Conservation (phyloP, 345 rosid species). For the Trapa incisa region DNA sequence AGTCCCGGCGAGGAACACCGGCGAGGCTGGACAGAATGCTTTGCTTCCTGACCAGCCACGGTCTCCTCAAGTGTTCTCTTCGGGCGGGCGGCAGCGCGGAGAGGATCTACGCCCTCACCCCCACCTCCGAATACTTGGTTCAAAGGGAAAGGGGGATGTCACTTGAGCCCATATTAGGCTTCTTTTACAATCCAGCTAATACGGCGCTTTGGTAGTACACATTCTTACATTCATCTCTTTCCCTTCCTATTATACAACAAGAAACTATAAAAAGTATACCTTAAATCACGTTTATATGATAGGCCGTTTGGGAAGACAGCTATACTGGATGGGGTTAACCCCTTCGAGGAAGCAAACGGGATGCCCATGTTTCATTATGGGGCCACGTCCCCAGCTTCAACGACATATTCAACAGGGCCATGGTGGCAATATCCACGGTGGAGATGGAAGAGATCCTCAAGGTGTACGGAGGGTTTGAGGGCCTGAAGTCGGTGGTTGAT, state of each 20-base stretch:
- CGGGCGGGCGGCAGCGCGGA: background rate
- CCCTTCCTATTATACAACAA: background rate
- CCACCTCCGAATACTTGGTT: conserved; percentile 4
- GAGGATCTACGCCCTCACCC: conserved; percentile 9
- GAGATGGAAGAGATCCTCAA: conserved; percentile 4
- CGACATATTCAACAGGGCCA: conserved; percentile 6
- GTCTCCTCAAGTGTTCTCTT: background rate
- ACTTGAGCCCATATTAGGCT: conserved; percentile 4
- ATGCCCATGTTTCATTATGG: conserved; percentile 8
- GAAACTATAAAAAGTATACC: no score
- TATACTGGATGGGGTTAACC: conserved; percentile 11
- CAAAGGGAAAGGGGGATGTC: conserved; percentile 6
- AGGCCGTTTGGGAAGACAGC: conserved; percentile 13
- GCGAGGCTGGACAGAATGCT: background rate
- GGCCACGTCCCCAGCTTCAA: conserved; percentile 4
- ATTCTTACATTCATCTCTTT: no score
- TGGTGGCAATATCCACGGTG: background rate
- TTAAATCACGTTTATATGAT: background rate
- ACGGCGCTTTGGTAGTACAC: conserved; percentile 11
- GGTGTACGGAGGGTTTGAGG: conserved; percentile 10
- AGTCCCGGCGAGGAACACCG: background rate
- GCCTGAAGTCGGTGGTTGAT: conserved; percentile 5
- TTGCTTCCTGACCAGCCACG: conserved; percentile 1
- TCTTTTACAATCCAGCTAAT: conserved; percentile 6
- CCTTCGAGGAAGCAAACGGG: conserved; percentile 13